phyloP scores from a whole-genome alignment of 257 asterid species.

The Rehmannia glutinosa region DNA sequence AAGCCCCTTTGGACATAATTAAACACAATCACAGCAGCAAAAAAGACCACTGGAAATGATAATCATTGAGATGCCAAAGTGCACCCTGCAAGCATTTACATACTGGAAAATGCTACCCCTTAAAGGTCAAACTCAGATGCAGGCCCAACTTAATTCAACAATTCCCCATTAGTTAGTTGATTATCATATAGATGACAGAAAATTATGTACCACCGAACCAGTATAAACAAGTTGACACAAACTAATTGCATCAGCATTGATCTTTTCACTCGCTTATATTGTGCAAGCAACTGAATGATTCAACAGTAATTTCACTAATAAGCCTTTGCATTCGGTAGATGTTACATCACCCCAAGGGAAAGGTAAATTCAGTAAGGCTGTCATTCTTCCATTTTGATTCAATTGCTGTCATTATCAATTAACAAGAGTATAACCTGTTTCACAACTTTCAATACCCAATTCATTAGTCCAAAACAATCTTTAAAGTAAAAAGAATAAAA shows the following conservation, averaged over 20 bases:
- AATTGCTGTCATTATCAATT: slow-evolving; percentile 24
- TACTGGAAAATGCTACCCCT: neutral
- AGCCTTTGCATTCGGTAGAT: neutral
- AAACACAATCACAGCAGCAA: neutral
- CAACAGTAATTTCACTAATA: neutral
- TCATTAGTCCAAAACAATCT: slow-evolving; percentile 39
- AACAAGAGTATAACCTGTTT: slow-evolving; percentile 45
- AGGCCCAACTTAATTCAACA: neutral
- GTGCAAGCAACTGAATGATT: neutral
- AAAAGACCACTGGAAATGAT: neutral
- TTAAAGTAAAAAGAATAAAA: neutral
- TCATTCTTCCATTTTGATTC: slow-evolving; percentile 10
- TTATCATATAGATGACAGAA: neutral
- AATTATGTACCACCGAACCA: neutral
- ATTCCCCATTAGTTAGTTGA: neutral
- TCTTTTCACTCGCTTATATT: neutral
- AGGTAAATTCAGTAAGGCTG: neutral
- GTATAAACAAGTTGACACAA: neutral
- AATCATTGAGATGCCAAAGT: neutral
- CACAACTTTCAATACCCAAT: slow-evolving; percentile 43
- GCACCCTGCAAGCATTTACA: neutral
- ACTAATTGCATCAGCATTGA: neutral
- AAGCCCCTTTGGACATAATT: neutral
- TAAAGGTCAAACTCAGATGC: neutral
- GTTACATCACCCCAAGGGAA: neutral